Conservation (phyloP, 2,329 filamentous ascomycete species). For the Alternaria panax region DNA sequence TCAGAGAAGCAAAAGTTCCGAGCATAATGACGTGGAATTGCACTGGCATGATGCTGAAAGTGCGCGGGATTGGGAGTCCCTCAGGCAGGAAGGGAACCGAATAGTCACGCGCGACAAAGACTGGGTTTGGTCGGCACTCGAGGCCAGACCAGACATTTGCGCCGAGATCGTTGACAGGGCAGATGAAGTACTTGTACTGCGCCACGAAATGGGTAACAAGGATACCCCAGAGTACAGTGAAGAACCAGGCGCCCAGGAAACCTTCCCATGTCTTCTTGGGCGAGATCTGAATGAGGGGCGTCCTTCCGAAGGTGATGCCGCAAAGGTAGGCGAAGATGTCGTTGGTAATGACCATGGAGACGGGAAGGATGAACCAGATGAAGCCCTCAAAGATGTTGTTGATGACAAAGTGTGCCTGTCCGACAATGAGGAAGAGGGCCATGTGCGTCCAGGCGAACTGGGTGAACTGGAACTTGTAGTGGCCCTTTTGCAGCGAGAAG, state of each 20-base stretch:
- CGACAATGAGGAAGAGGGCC: slow-evolving; percentile 96
- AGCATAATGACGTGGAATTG: slow-evolving; percentile 92
- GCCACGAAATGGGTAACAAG: slow-evolving; percentile 83
- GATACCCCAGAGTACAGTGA: slow-evolving; percentile 87
- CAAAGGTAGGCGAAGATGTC: slow-evolving; percentile 99
- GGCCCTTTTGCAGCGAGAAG: slow-evolving; percentile 88
- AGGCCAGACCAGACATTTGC: slow-evolving; percentile 92
- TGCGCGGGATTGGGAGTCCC: slow-evolving; percentile 67
- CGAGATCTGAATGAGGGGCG: slow-evolving; percentile 95
- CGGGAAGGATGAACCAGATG: slow-evolving; percentile 99
- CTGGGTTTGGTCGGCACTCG: slow-evolving; percentile 88
- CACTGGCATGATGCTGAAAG: slow-evolving; percentile 82
- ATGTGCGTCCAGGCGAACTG: slow-evolving; percentile 99
- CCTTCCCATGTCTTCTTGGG: slow-evolving; percentile 99
- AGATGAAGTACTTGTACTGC: slow-evolving; percentile 96
- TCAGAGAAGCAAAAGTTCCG: slow-evolving; percentile 92
- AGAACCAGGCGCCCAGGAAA: slow-evolving; percentile 95
- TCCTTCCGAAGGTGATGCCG: slow-evolving; percentile 94
- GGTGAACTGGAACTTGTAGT: slow-evolving; percentile 98
- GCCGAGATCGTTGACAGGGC: slow-evolving; percentile 94
- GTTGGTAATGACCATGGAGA: slow-evolving; percentile 94
- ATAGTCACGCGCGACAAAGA: slow-evolving; percentile 82
- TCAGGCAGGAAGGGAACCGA: slow-evolving; percentile 63
- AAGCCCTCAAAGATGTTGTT: slow-evolving; percentile 99
- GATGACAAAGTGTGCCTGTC: slow-evolving; percentile 99